Base-by-base conservation (phyloP, 495 filamentous ascomycete genomes). In the Penicillium verhagenii region DNA sequence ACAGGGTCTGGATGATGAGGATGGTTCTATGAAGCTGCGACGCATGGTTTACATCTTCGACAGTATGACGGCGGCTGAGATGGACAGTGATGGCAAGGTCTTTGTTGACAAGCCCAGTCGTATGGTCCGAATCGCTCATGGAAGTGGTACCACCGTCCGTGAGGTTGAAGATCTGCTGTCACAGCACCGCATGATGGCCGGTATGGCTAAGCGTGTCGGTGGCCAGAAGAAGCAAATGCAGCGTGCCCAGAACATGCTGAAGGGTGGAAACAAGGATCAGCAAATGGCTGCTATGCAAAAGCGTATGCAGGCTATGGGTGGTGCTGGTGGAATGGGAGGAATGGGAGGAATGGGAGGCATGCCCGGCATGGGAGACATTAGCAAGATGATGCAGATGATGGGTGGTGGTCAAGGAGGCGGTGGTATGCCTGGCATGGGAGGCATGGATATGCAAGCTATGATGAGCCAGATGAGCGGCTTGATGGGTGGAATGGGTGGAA, bases 21-120 rank as follows among this genome's bases (percentile, higher is more conserved):
- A 97, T 65, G 94, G 92, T 4, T 86, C 84, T 21, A 70, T 87
- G 67, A 97, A 97, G 73, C 81, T 99, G 39, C 92, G 94, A 67
- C 90, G 95, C 54, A 97, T 97, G 95, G 89, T 97, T 61, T 97
- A 96, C 74, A 97, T 99, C 53, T 96, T 92, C 73, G 94, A 99
- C 78, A 89, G 84, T 61, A 97, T 99, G 94, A 97, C 93, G 1
- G 82, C 86, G 20, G 92, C 92, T 61, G 94, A 99, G 63, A 82
- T 99, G 18, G 92, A 99, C 61, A 85, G 86, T 47, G 94, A 99
- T 65, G 95, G 94, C 54, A 96, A 95, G 72, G 79, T 92, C 53
- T 96, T 99, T 61, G 83, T 91, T 56, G 89, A 95, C 40, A 88
- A 96, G 69, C 94, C 94, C 10, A 89, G 89, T 40, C 88, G 94